Conservation (phyloP, 2,329 filamentous ascomycete species). For the Talaromyces sp. region DNA sequence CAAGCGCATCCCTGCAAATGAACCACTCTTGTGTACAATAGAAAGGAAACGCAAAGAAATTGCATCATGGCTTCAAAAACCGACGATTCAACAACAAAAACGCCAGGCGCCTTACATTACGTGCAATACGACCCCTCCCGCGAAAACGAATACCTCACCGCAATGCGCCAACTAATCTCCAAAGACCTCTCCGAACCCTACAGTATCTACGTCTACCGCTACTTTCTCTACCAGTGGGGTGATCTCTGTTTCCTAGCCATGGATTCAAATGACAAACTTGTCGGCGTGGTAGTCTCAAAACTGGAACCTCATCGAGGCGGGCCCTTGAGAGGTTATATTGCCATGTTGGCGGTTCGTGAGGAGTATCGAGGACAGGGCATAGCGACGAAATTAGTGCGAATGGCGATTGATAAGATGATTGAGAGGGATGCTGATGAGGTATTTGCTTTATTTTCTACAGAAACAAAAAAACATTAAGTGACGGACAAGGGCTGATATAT, state of each 20-base stretch:
- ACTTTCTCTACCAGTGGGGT: conserved; percentile 97
- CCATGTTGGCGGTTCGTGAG: conserved; percentile 90
- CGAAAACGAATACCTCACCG: conserved; percentile 66
- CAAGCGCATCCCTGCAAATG: neutral
- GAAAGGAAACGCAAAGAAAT: neutral
- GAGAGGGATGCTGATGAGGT: conserved; percentile 77
- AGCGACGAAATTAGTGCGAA: conserved; percentile 79
- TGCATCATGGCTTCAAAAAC: conserved; percentile 13
- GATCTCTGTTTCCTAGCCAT: conserved; percentile 86
- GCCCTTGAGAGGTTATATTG: conserved; percentile 88
- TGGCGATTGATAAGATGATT: conserved; percentile 87
- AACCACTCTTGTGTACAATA: no score
- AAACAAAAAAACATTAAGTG: neutral
- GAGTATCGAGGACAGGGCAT: conserved; percentile 78
- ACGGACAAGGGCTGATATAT: neutral
- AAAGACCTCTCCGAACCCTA: conserved; percentile 97
- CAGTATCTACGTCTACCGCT: conserved; percentile 98
- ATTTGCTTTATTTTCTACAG: neutral
- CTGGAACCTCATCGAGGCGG: conserved; percentile 84
- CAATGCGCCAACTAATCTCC: conserved; percentile 87
- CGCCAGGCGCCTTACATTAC: conserved; percentile 42
- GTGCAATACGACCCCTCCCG: conserved; percentile 55
- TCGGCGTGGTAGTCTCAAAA: conserved; percentile 92
- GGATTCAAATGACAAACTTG: conserved; percentile 53
- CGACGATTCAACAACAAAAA: conserved; percentile 42